Evolutionary conservation across 1,284 basidiomycete genomes (phyloP).

Genomic region (Clitocybe nebularis): DNA sequence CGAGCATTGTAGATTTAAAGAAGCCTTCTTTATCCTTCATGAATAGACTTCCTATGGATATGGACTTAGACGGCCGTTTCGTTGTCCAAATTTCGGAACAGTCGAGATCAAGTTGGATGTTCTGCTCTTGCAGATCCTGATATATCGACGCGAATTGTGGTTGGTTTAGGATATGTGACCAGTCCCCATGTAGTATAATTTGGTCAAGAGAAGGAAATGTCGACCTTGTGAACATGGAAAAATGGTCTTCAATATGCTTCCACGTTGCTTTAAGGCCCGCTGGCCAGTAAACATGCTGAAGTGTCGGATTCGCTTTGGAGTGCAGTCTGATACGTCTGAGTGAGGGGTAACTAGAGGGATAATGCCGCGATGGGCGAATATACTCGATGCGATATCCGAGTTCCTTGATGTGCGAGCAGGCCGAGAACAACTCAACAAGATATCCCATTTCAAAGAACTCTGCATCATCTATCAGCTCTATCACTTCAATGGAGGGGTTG

Average conservation of each 20-base stretch:
- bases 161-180: slow-evolving; percentile 3
- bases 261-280: background rate
- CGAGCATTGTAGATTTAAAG: too few species aligned
- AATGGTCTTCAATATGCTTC: slow-evolving; percentile 2
- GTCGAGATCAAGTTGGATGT: too few species aligned
- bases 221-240: background rate
- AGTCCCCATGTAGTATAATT: slow-evolving; percentile 6
- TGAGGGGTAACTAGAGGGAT: too few species aligned
- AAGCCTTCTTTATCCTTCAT: too few species aligned
- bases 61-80: too few species aligned
- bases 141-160: slow-evolving; percentile 2
- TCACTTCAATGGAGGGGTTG: slow-evolving; percentile 5
- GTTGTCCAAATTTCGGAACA: too few species aligned
- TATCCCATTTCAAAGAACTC: slow-evolving; percentile 10
- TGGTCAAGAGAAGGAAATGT: slow-evolving; percentile 6
- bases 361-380: too few species aligned
- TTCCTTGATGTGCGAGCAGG: too few species aligned
- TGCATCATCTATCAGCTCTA: slow-evolving; percentile 9
- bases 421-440: slow-evolving; percentile 7
- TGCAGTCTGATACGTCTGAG: too few species aligned
- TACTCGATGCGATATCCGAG: too few species aligned
- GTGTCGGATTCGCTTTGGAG: slow-evolving; percentile 5
- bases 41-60: too few species aligned
- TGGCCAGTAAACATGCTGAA: slow-evolving; percentile 4
- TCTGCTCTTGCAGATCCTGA: too few species aligned